Percentiles rank a stretch among this genome's conserved stretches.
These are phyloP conservation scores for Exophiala aquamarina DNA, from an alignment of 2,329 filamentous ascomycete genomes.

Conservation along the genomic window DNA sequence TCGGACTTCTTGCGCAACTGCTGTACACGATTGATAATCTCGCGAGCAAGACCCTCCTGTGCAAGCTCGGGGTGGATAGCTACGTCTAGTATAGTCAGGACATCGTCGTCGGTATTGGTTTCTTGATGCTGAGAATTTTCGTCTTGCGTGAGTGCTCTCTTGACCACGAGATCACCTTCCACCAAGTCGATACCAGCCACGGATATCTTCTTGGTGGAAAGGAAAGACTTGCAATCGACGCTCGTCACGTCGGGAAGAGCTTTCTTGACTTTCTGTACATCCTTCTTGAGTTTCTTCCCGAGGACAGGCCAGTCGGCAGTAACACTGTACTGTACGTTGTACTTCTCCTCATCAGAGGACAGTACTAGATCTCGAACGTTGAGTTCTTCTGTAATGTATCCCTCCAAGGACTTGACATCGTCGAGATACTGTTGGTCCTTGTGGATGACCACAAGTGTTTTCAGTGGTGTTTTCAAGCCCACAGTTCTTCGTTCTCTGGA, in stretches of 20 bases:
- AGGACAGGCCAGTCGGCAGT: conserved; percentile 90
- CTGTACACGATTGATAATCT: conserved; percentile 92
- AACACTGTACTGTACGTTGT: conserved; percentile 89
- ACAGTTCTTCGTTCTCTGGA: conserved; percentile 82
- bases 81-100: conserved; percentile 86
- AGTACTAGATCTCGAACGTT: conserved; percentile 85
- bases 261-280: conserved; percentile 87
- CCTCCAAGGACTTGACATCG: conserved; percentile 79
- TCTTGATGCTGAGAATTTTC: conserved; percentile 72
- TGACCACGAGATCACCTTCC: conserved; percentile 79
- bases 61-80: conserved; percentile 80
- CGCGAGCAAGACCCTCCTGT: conserved; percentile 83
- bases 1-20: conserved; percentile 91
- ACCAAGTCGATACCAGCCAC: conserved; percentile 85
- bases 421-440: conserved; percentile 78
- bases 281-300: conserved; percentile 97
- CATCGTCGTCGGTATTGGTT: conserved; percentile 83
- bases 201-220: conserved; percentile 69
- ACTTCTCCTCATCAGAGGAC: conserved; percentile 82
- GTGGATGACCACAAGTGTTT: conserved; percentile 86
- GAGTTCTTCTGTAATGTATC: conserved; percentile 88
- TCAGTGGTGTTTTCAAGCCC: conserved; percentile 86
- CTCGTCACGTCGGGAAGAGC: conserved; percentile 76
- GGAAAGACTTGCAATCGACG: conserved; percentile 77
- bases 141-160: conserved; percentile 73